Evolutionary conservation across 2,329 filamentous ascomycete genomes (phyloP).

Genomic region (Cladosporium colombiae): DNA sequence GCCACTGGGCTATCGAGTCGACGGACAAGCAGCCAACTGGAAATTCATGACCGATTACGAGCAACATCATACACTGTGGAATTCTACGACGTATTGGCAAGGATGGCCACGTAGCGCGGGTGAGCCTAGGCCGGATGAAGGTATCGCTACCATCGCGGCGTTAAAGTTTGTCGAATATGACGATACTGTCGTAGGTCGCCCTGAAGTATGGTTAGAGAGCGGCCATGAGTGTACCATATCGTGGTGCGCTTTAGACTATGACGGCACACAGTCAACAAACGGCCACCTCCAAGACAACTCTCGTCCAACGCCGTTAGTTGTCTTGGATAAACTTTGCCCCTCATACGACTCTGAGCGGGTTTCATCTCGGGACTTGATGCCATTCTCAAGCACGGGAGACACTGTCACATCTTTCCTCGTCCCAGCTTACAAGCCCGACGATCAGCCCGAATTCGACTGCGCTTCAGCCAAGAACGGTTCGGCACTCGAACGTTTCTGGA

Average conservation of each 20-base stretch:
- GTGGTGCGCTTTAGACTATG: background rate
- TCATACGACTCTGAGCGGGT: background rate
- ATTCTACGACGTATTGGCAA: constrained; percentile 3
- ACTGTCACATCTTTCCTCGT: background rate
- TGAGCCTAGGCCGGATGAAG: background rate
- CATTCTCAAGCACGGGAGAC: constrained; percentile 9
- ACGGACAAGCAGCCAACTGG: background rate
- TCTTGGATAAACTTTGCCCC: background rate
- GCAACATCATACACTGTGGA: background rate
- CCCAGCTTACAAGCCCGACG: background rate
- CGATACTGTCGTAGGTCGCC: background rate
- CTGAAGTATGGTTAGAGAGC: background rate
- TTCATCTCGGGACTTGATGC: background rate
- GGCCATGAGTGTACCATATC: constrained; percentile 1
- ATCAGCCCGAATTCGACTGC: background rate
- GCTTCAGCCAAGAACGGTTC: background rate
- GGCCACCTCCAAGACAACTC: background rate
- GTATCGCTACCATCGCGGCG: background rate
- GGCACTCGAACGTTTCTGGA: background rate
- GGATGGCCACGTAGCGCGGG: background rate
- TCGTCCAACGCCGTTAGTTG: background rate
- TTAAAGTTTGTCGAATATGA: background rate
- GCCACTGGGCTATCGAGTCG: too few species aligned
- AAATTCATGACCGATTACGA: background rate
- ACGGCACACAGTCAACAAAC: background rate